Evolutionary conservation across 129 eudicot species (phyloP), one percentile per base, ranked within the genome.

Genomic region (Chrysanthemum makinoi): DNA sequence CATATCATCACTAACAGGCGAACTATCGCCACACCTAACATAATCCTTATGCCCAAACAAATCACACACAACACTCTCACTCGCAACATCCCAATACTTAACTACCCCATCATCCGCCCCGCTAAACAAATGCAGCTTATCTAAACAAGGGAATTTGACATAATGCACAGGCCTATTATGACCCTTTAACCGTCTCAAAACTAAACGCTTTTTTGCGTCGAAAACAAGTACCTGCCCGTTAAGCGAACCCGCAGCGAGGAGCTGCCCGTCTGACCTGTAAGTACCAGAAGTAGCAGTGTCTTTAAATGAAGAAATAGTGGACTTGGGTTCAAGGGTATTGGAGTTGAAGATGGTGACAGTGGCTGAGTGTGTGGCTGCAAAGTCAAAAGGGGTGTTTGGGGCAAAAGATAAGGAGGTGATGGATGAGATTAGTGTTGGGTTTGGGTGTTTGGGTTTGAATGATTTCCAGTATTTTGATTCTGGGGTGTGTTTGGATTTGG

Each of bases 391-490:
- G 20, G 20, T 20, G 20, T 20, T 20, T 20, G 20, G 20, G 20
- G 20, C 20, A 20, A 20, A 20, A 20, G 20, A 20, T 20, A 20
- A 20, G 20, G 20, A 20, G 20, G 20, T 20, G 20, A 20, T 20
- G 1, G 20, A 20, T 20, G 20, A 20, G 20, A 20, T 20, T 20
- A 20, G 20, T 20, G 20, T 20, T 20, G 20, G 20, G 20, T 20
- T 20, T 20, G 20, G 20, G 20, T 54, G 75, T 65, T 80, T 86
- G 44, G 80, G 73, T 74, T 92, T 92, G 86, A 86, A 91, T 14
- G 97, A 91, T 83, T 83, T 84, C 98, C 95, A 89, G 86, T 79
- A 92, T 14, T 85, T 89, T 9, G 88, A 79, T 85, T 92, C 98
- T 9, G 91, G 86, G 15, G 96, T 72, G 54, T 81, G 80, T 59